Percentiles rank a stretch among this genome's conserved stretches.
phyloP scores from a whole-genome alignment of 176 grass and related monocot species.

The Oryza meridionalis region DNA sequence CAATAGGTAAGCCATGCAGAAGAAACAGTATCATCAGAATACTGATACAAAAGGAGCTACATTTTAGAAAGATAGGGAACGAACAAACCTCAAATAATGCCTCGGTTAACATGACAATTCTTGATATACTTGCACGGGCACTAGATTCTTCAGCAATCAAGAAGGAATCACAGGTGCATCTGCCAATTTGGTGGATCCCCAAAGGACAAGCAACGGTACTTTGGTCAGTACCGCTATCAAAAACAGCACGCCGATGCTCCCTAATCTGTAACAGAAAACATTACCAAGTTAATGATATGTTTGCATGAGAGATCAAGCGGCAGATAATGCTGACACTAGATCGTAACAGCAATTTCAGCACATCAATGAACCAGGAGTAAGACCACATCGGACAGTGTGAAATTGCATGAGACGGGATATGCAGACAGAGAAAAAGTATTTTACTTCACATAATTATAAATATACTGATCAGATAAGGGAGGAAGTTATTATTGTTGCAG shows the following conservation, averaged over 20 bases:
- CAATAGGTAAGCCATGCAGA: background rate
- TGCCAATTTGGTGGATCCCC: constrained; percentile 83
- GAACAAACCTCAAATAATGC: constrained; percentile 90
- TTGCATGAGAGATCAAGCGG: constrained; percentile 29
- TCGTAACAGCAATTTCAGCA: constrained; percentile 4
- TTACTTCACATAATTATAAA: background rate
- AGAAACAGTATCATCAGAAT: constrained; percentile 19
- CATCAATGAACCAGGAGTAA: background rate
- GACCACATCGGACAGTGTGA: background rate
- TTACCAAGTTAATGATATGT: constrained; percentile 26
- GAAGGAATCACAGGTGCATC: constrained; percentile 87
- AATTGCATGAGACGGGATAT: background rate
- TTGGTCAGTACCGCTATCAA: constrained; percentile 60
- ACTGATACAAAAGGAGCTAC: background rate
- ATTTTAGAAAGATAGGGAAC: constrained; percentile 38
- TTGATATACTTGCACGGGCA: constrained; percentile 82
- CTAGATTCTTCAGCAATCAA: constrained; percentile 77
- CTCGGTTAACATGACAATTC: constrained; percentile 97
- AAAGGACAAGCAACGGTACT: constrained; percentile 64
- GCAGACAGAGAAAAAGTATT: background rate
- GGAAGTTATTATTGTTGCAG: background rate
- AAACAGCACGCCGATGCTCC: constrained; percentile 65
- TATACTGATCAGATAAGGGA: background rate
- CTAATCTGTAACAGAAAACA: constrained; percentile 65
- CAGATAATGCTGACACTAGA: background rate